phyloP scores from a whole-genome alignment of 192 early-diverging fungal species.

The Gigaspora rosea region DNA sequence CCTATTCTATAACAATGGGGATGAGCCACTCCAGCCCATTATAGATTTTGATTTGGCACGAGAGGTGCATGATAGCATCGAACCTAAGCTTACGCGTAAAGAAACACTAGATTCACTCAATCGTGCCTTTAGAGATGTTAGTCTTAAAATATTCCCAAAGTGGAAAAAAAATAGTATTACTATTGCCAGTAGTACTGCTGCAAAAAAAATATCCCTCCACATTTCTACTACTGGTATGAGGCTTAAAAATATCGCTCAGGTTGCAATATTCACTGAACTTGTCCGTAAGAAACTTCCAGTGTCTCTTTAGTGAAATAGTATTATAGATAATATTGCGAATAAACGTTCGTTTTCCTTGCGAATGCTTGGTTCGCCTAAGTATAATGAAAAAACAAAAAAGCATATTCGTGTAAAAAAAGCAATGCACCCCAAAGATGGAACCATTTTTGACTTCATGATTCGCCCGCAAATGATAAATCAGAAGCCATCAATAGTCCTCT shows the following conservation, averaged over 20 bases:
- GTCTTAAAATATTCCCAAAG: neutral
- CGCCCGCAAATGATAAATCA: neutral
- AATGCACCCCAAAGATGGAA: neutral
- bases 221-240: neutral
- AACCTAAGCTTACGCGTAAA: neutral
- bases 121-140: neutral
- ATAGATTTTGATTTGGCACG: neutral
- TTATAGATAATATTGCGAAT: constrained; percentile 7
- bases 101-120: neutral
- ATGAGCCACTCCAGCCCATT: neutral
- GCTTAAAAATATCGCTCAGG: neutral
- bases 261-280: neutral
- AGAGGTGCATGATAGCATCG: no score
- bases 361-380: neutral
- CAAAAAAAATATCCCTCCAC: neutral
- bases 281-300: constrained; percentile 1
- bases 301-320: neutral
- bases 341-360: neutral
- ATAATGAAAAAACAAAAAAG: neutral
- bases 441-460: constrained; percentile 9
- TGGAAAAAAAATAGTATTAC: no score
- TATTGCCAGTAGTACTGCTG: neutral
- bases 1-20: no score
- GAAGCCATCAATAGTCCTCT: no score
- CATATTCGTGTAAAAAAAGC: neutral